phyloP scores from a whole-genome alignment of 768 basidiomycete genomes.

The Auricularia sp. region DNA sequence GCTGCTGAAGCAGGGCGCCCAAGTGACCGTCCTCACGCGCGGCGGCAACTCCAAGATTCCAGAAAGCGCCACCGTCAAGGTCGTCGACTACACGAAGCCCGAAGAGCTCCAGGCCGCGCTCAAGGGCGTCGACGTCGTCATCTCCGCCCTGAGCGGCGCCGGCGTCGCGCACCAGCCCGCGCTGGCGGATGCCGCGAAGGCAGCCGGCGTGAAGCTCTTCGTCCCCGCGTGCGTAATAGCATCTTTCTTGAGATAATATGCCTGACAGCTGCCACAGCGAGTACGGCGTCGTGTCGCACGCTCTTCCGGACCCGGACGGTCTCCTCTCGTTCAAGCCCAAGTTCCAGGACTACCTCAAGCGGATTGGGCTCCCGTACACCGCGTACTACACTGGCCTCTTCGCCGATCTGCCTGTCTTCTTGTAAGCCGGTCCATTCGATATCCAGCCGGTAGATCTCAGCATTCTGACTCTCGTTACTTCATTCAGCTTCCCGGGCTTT shows the following conservation, averaged over 20 bases:
- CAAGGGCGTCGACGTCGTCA: neutral
- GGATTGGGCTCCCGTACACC: neutral
- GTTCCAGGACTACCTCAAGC: neutral
- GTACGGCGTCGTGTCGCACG: neutral
- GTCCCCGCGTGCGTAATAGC: constrained; percentile 13
- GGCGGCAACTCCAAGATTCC: neutral
- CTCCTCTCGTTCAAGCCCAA: neutral
- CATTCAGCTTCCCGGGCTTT: neutral
- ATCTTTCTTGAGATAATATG: no score
- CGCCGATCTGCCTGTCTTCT: neutral
- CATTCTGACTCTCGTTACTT: neutral
- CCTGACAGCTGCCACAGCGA: neutral
- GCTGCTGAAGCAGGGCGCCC: neutral
- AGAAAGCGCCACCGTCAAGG: neutral
- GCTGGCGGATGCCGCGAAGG: constrained; percentile 15
- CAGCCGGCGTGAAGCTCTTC: constrained; percentile 22
- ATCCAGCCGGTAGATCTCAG: no score
- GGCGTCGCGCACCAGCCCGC: constrained; percentile 9
- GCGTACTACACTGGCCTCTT: neutral
- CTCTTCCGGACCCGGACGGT: neutral
- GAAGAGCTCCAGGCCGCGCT: neutral
- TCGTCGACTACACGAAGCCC: neutral
- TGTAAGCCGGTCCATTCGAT: neutral
- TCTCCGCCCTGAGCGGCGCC: neutral
- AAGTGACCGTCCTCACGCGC: neutral